phyloP scores from a whole-genome alignment of 2,329 filamentous ascomycete genomes.

The Ascochyta viciae-villosae region DNA sequence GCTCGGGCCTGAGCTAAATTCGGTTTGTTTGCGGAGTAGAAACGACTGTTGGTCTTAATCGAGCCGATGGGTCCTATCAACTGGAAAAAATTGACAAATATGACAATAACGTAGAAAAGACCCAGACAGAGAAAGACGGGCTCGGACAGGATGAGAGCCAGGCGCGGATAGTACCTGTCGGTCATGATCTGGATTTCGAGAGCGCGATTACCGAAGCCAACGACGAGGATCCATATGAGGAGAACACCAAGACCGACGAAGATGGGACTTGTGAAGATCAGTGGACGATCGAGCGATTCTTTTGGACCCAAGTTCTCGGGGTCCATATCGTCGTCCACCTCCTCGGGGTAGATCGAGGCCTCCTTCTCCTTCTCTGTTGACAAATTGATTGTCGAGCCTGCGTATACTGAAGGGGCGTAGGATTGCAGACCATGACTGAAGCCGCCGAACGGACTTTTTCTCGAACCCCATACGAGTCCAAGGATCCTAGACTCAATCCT shows the following conservation, averaged over 20 bases:
- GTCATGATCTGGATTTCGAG: conserved; percentile 72
- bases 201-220: conserved; percentile 72
- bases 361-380: conserved; percentile 54
- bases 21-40: conserved; percentile 72
- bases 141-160: conserved; percentile 69
- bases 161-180: conserved; percentile 68
- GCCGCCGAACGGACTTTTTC: conserved; percentile 56
- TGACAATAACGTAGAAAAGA: conserved; percentile 80
- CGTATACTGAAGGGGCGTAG: conserved; percentile 33
- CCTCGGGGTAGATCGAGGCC: conserved; percentile 56
- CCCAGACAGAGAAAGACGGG: conserved; percentile 82
- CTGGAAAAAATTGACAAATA: conserved; percentile 76
- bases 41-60: conserved; percentile 76
- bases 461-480: conserved; percentile 74
- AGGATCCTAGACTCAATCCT: conserved; percentile 77
- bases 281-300: conserved; percentile 62
- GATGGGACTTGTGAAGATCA: conserved; percentile 73
- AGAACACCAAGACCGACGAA: conserved; percentile 71
- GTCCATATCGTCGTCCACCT: conserved; percentile 74
- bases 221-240: conserved; percentile 68
- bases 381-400: conserved; percentile 31
- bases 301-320: conserved; percentile 70
- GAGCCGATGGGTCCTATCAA: conserved; percentile 77
- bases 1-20: conserved; percentile 61
- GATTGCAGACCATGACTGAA: conserved; percentile 45